Base-by-base conservation (phyloP, 202 grass and related monocot species). In the Carex arenaria region DNA sequence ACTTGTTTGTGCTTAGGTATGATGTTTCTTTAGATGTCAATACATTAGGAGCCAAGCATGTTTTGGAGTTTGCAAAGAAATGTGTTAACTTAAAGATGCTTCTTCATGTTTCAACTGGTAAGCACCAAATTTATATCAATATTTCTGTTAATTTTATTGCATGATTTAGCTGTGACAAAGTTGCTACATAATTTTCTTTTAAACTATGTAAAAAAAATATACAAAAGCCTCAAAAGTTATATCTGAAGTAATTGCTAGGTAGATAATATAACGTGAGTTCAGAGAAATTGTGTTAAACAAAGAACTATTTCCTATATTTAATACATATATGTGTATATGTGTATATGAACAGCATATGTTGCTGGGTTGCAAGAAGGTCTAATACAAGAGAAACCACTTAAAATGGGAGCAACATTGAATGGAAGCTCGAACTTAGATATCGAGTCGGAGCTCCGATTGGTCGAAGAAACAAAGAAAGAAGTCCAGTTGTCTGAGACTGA, bases 61-160 rank as follows among this genome's bases (percentile, higher is more conserved):
- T 97, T 3, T 85, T 92, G 74, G 69, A 87, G 10, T 87, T 97
- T 20, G 94, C 89, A 83, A 94, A 92, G 53, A 91, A 86, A 81
- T 97, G 94, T 14, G 45, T 69, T n/a, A 85, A 67, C 10, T 87
- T 94, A 59, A 91, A 94, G 75, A 86, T 97, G 62, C 80, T 97
- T 45, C 92, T 97, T 82, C 94, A 97, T 80, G 89, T 97, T 14
- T 97, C 94, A 34, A 92, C 91, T 19, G 93, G 93, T 95, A 51
- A 72, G 52, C 63, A 43, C 32, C 28, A 80, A 80, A 85, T 22
- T 51, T 51, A 51, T 60, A 17, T 64, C 9, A 53, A 4, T 22
- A 32, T 13, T 40, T 17, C 13, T 4, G 32, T 17, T 74, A 54
- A 28, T 74, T 74, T 51, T 51, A 3, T 51, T 51, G 47, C 11